A percentile compares a stretch with the other conserved stretches of the same genome.
Evolutionary conservation across 176 grass and related monocot genomes (phyloP).

Genomic region (Zea luxurians): DNA sequence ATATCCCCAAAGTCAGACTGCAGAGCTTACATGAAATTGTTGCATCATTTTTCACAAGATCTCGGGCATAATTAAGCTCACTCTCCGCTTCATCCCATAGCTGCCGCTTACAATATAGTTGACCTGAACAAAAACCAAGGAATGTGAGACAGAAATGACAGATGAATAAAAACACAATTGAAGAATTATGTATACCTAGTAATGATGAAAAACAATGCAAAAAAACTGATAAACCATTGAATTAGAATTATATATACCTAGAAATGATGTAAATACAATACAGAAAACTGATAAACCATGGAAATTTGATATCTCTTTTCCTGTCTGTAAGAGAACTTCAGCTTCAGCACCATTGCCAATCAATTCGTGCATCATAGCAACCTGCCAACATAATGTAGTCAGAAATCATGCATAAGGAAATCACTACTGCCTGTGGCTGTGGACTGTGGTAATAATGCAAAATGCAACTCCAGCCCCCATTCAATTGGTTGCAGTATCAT

Average conservation of each 20-base stretch:
- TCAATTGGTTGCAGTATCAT: too few relatives aligned
- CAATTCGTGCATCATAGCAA: conserved; percentile 66
- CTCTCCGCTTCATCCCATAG: conserved; percentile 53
- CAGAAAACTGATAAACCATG: conserved; percentile 53
- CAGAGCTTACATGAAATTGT: conserved; percentile 65
- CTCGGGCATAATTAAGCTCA: conserved; percentile 59
- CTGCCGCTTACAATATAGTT: conserved; percentile 71
- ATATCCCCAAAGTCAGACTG: conserved; percentile 51
- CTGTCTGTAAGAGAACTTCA: conserved; percentile 68
- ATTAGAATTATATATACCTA: conserved; percentile 55
- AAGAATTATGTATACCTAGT: background rate
- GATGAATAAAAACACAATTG: background rate
- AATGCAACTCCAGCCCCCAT: too few relatives aligned
- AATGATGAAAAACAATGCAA: background rate
- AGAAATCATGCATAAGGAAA: conserved; percentile 23
- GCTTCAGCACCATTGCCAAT: conserved; percentile 72
- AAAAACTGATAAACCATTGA: background rate
- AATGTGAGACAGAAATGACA: conserved; percentile 25
- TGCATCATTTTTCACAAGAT: conserved; percentile 43
- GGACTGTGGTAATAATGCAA: too few relatives aligned
- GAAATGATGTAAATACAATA: conserved; percentile 57
- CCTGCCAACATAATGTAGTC: conserved; percentile 37
- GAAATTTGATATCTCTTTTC: conserved; percentile 66
- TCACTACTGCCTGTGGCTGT: too few relatives aligned
- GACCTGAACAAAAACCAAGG: conserved; percentile 48